Percentiles rank a stretch among this genome's conserved stretches.
Conservation (phyloP, 108 stramenopile genomes). For the Schizochytrium sp. region DNA sequence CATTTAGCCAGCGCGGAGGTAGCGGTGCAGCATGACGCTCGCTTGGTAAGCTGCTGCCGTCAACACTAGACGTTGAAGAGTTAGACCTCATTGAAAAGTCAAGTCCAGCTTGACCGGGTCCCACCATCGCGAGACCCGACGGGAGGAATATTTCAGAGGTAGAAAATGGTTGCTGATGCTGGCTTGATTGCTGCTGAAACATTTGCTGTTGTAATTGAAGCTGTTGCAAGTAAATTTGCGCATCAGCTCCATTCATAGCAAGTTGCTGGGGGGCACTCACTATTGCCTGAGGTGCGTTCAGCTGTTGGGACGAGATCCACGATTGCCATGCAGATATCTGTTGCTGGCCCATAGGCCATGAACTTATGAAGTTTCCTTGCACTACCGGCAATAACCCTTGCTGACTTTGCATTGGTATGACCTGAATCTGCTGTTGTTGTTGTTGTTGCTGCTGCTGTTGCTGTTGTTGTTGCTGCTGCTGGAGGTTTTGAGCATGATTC, state of each 20-base stretch:
- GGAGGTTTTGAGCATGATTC: too few species aligned
- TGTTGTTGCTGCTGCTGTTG: background rate
- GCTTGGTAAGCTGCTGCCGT: background rate
- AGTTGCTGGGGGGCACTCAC: too few species aligned
- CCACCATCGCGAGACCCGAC: too few species aligned
- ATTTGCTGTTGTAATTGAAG: too few species aligned
- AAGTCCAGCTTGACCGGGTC: background rate
- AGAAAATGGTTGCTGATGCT: too few species aligned
- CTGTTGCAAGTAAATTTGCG: too few species aligned
- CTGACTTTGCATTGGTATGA: background rate
- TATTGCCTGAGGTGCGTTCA: too few species aligned
- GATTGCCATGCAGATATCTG: background rate
- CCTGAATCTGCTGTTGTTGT: background rate
- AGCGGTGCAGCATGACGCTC: background rate
- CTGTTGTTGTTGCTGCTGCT: background rate
- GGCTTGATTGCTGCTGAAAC: too few species aligned
- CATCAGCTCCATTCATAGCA: too few species aligned
- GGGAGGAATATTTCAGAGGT: too few species aligned
- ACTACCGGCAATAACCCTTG: background rate
- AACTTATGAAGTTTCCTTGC: background rate
- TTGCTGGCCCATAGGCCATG: background rate
- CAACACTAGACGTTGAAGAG: background rate
- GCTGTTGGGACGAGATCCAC: background rate
- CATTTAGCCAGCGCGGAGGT: conserved; percentile 54
- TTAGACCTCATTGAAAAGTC: background rate